phyloP scores from a whole-genome alignment of 345 rosid genomes.

The Cochlearia excelsa region DNA sequence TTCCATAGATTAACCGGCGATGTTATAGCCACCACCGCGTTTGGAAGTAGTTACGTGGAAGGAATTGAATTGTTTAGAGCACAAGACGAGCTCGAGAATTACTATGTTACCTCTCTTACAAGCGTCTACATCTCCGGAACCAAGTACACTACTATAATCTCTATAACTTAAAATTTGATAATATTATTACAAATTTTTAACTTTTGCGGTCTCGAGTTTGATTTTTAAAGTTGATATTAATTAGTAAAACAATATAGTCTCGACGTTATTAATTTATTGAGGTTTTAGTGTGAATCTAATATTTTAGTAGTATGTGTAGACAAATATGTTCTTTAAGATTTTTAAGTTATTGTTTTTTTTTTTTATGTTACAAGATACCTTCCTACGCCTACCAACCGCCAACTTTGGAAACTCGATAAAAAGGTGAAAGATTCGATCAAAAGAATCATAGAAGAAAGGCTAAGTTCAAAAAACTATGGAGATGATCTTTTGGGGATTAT shows the following conservation, averaged over 20 bases:
- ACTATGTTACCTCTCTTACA: conserved; percentile 21
- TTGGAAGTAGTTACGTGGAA: too few species aligned
- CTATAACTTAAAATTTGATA: too few species aligned
- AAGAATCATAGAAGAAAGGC: conserved; percentile 34
- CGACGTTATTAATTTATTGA: too few species aligned
- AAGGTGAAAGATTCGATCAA: conserved; percentile 33
- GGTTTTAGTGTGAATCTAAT: too few species aligned
- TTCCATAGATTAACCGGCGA: conserved; percentile 4
- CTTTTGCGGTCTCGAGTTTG: too few species aligned
- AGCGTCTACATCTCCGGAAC: conserved; percentile 41
- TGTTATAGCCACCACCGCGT: too few species aligned
- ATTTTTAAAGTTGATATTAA: too few species aligned
- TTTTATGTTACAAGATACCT: conserved; percentile 39
- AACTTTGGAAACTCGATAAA: conserved; percentile 46
- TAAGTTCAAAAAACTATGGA: conserved; percentile 32
- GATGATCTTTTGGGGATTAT: conserved; percentile 47
- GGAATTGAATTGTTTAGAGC: too few species aligned
- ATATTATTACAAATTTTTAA: too few species aligned
- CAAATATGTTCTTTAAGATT: neutral
- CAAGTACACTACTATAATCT: conserved; percentile 27
- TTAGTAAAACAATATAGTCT: too few species aligned
- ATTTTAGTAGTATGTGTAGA: too few species aligned
- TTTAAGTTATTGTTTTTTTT: neutral
- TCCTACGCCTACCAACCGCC: conserved; percentile 42
- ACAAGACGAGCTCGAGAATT: conserved; percentile 11